Evolutionary conservation across 768 basidiomycete species (phyloP).

Genomic region (Boletus bicolor): DNA sequence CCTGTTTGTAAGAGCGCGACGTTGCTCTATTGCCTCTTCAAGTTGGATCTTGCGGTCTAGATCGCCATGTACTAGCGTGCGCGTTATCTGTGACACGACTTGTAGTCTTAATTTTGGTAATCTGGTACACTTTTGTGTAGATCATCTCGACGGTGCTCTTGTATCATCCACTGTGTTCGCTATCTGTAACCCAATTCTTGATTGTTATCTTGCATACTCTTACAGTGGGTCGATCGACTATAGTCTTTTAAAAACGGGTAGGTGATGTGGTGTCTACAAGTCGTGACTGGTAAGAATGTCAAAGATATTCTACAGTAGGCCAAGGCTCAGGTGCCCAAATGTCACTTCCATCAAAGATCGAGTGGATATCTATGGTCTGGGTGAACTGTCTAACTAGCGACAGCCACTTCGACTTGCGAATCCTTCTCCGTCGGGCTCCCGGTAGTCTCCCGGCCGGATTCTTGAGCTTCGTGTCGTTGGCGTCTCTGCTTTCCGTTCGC

Average conservation of each 20-base stretch:
- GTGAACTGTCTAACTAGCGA: not conserved
- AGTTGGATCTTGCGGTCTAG: slow-evolving; percentile 39
- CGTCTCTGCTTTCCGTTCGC: slow-evolving; percentile 41
- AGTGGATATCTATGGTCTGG: not conserved
- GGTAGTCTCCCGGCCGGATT: not conserved
- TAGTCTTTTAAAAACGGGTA: not conserved
- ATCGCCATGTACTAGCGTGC: not conserved
- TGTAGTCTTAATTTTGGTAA: not conserved
- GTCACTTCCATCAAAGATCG: not conserved
- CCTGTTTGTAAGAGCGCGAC: slow-evolving; percentile 51
- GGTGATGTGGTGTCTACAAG: not conserved
- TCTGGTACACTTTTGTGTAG: not conserved
- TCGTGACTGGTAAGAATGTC: not conserved
- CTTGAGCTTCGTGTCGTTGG: slow-evolving; percentile 21
- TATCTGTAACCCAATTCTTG: not conserved
- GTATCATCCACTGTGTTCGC: not conserved
- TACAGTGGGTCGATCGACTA: not conserved
- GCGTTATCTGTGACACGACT: not conserved
- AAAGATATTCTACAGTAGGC: not conserved
- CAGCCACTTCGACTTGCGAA: not conserved
- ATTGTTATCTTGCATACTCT: not conserved
- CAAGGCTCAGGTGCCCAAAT: not conserved
- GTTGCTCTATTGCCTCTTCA: slow-evolving; percentile 54
- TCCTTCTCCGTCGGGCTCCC: not conserved
- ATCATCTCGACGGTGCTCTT: not conserved